A percentile compares a stretch with the other conserved stretches of the same genome.
Evolutionary conservation across 306 rosid species (phyloP).

Genomic region (Vicia sativa): DNA sequence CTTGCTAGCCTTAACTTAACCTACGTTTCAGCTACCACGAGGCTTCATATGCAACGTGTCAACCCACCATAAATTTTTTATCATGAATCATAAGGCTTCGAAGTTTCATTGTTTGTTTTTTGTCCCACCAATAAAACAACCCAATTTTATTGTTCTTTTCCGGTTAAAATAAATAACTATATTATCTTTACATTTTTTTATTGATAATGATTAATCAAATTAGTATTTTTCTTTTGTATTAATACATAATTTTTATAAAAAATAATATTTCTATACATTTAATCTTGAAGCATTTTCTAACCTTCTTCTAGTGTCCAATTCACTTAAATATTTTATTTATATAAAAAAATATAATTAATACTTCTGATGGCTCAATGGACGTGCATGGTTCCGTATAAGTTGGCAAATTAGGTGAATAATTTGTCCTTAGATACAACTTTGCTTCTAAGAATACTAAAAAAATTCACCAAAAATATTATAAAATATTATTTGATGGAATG

Average conservation of each 20-base stretch:
- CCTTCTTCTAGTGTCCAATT: no score
- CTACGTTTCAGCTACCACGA: neutral
- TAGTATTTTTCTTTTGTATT: neutral
- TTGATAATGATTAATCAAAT: neutral
- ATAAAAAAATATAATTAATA: no score
- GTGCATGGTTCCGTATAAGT: neutral
- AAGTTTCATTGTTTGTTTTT: slow-evolving; percentile 1
- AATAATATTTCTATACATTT: no score
- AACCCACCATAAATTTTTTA: neutral
- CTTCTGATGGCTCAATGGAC: neutral
- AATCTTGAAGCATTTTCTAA: no score
- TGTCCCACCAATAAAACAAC: neutral
- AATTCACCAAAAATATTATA: neutral
- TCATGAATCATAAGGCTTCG: neutral
- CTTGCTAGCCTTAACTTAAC: neutral
- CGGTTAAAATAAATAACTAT: neutral
- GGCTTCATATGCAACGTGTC: neutral
- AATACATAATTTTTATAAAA: no score
- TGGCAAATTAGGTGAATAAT: slow-evolving; percentile 32
- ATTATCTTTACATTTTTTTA: no score
- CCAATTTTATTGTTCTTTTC: neutral
- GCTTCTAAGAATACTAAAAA: slow-evolving; percentile 25
- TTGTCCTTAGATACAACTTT: neutral
- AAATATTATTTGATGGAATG: slow-evolving; percentile 6
- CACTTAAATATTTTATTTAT: no score